These are phyloP conservation scores for Casuarina glauca DNA, from an alignment of 306 rosid species.

Conservation along the genomic window DNA sequence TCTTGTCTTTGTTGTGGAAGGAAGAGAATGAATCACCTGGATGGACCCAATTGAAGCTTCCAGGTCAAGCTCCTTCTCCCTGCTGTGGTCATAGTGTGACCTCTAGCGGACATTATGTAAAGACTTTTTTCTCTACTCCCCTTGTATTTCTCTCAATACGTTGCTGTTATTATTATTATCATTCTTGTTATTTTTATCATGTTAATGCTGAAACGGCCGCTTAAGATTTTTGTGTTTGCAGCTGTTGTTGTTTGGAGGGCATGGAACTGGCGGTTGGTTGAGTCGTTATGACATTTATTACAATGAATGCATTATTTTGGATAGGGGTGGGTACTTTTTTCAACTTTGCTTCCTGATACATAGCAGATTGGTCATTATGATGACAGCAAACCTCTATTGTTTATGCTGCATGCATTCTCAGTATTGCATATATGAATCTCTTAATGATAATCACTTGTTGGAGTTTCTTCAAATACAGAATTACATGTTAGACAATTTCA, in stretches of 20 bases:
- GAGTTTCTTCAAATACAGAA: not conserved
- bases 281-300: slow-evolving; percentile 95
- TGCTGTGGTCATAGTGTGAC: slow-evolving; percentile 93
- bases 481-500: not conserved
- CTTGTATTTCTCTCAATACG: slow-evolving; percentile 13
- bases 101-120: slow-evolving; percentile 86
- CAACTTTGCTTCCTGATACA: slow-evolving; percentile 19
- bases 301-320: slow-evolving; percentile 80
- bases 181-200: slow-evolving; percentile 4
- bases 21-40: slow-evolving; percentile 92
- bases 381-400: slow-evolving; percentile 9
- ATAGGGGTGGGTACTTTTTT: slow-evolving; percentile 73
- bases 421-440: slow-evolving; percentile 7
- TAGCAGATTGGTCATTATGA: slow-evolving; percentile 2
- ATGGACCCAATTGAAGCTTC: slow-evolving; percentile 98
- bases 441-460: slow-evolving; percentile 10
- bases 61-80: slow-evolving; percentile 95
- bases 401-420: slow-evolving; percentile 8
- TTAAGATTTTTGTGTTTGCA: slow-evolving; percentile 31
- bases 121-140: slow-evolving; percentile 23
- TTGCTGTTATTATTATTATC: not conserved
- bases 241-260: slow-evolving; percentile 97
- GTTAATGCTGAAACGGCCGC: slow-evolving; percentile 5
- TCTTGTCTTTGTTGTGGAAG: slow-evolving; percentile 66
- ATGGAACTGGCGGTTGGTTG: slow-evolving; percentile 99